These are phyloP conservation scores for Begonia masoniana DNA, from an alignment of 306 rosid genomes.

Conservation along the genomic window DNA sequence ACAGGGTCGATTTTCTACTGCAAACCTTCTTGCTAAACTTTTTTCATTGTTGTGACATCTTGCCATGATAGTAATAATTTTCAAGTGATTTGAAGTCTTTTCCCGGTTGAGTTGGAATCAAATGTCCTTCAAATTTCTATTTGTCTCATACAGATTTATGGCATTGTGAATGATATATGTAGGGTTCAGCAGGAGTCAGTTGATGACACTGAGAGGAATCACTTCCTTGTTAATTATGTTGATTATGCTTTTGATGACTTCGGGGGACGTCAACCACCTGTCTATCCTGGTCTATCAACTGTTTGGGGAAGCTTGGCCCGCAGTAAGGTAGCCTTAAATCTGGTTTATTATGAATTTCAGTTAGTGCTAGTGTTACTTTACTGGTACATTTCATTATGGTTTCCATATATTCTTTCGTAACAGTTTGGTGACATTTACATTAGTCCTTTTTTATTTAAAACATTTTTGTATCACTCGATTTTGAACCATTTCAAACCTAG, in stretches of 20 bases:
- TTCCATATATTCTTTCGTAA: too few relatives aligned
- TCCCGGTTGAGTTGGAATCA: not conserved
- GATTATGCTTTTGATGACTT: slow-evolving; percentile 97
- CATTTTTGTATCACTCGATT: too few relatives aligned
- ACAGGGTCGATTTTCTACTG: too few relatives aligned
- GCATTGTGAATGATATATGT: slow-evolving; percentile 9
- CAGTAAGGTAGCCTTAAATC: slow-evolving; percentile 50
- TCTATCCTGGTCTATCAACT: slow-evolving; percentile 93
- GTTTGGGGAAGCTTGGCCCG: slow-evolving; percentile 99
- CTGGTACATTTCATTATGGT: too few relatives aligned
- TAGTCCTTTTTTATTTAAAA: not conserved
- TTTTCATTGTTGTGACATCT: too few relatives aligned
- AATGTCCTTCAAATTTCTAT: slow-evolving; percentile 1
- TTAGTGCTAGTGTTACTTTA: not conserved
- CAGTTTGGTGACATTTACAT: not conserved
- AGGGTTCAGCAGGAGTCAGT: slow-evolving; percentile 99
- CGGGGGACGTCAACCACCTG: slow-evolving; percentile 98
- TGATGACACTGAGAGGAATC: slow-evolving; percentile 94
- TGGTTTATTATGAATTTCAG: not conserved
- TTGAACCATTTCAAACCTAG: too few relatives aligned
- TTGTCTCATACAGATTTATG: slow-evolving; percentile 8
- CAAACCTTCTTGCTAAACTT: too few relatives aligned
- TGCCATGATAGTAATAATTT: too few relatives aligned
- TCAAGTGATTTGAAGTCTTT: too few relatives aligned
- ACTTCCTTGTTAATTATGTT: slow-evolving; percentile 88